These are phyloP conservation scores for Cajanus cajan DNA, from an alignment of 306 rosid species.

Conservation along the genomic window DNA sequence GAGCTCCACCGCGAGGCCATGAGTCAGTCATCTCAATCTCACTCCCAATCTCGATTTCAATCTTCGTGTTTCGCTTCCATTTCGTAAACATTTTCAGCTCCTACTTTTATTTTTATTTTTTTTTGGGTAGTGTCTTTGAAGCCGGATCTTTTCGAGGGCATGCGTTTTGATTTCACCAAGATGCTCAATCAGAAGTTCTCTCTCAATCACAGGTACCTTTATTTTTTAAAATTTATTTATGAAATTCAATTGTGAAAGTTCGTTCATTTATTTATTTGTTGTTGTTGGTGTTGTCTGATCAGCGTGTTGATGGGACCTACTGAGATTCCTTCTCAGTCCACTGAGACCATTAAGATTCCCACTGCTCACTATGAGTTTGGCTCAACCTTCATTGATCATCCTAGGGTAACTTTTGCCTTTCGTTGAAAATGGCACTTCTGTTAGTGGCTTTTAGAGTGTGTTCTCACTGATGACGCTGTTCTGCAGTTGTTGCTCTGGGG, in stretches of 20 bases:
- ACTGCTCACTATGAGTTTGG: conserved; percentile 94
- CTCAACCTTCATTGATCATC: conserved; percentile 90
- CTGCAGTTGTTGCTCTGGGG: conserved; percentile 91
- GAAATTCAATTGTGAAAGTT: background rate
- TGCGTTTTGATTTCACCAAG: conserved; percentile 94
- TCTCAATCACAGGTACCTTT: conserved; percentile 83
- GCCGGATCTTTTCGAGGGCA: conserved; percentile 93
- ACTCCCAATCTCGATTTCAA: too few species aligned
- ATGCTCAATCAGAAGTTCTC: conserved; percentile 88
- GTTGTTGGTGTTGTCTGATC: conserved; percentile 5
- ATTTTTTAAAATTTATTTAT: background rate
- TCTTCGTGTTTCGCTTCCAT: background rate
- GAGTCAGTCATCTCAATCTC: conserved; percentile 46
- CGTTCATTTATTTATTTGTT: background rate
- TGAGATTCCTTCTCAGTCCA: conserved; percentile 84
- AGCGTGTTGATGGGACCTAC: conserved; percentile 93
- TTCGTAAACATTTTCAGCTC: background rate
- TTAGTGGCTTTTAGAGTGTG: background rate
- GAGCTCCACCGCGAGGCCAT: conserved; percentile 98
- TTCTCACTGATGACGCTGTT: background rate
- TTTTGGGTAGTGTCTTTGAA: conserved; percentile 78
- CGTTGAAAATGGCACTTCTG: background rate
- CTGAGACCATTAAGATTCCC: conserved; percentile 85
- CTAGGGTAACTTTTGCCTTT: conserved; percentile 50
- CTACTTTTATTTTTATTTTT: conserved; percentile 1